phyloP scores from a whole-genome alignment of 768 basidiomycete genomes.

The Leucogyrophana mollusca region DNA sequence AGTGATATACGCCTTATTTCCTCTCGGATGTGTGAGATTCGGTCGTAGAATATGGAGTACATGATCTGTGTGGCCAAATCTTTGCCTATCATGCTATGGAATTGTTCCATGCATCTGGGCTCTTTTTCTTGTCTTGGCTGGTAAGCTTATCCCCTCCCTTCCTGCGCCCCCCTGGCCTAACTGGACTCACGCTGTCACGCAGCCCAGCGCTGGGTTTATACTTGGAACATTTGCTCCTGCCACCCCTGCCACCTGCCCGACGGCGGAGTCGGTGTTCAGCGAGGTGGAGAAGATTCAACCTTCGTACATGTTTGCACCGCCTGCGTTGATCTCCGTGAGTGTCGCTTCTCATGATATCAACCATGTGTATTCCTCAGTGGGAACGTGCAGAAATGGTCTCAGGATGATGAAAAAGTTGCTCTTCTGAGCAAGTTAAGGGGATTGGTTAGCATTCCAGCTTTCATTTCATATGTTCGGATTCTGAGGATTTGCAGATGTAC shows the following conservation, averaged over 20 bases:
- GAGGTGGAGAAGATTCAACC: slow-evolving; percentile 6
- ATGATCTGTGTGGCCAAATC: slow-evolving; percentile 13
- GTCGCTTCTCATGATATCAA: too few relatives aligned
- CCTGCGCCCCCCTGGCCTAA: slow-evolving; percentile 15
- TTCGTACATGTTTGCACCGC: slow-evolving; percentile 13
- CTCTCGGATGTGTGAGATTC: not conserved
- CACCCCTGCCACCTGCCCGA: slow-evolving; percentile 20
- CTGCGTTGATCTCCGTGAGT: too few relatives aligned
- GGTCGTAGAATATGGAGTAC: slow-evolving; percentile 8
- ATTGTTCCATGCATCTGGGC: slow-evolving; percentile 29
- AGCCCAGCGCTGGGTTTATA: slow-evolving; percentile 15
- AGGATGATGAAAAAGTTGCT: slow-evolving; percentile 6
- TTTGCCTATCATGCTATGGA: slow-evolving; percentile 17
- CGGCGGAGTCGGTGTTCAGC: slow-evolving; percentile 21
- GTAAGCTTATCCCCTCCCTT: slow-evolving; percentile 15
- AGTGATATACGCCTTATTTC: slow-evolving; percentile 6
- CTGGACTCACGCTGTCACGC: slow-evolving; percentile 7
- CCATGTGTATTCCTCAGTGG: too few relatives aligned
- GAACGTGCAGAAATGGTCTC: slow-evolving; percentile 22
- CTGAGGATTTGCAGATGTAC: slow-evolving; percentile 24
- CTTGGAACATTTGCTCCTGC: slow-evolving; percentile 23
- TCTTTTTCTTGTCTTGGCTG: slow-evolving; percentile 19
- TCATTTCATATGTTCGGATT: not conserved
- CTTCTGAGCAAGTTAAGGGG: slow-evolving; percentile 8
- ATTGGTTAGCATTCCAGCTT: slow-evolving; percentile 9